These are phyloP conservation scores for Trypanosoma mega DNA, from an alignment of 208 protist genomes.

Conservation along the genomic window DNA sequence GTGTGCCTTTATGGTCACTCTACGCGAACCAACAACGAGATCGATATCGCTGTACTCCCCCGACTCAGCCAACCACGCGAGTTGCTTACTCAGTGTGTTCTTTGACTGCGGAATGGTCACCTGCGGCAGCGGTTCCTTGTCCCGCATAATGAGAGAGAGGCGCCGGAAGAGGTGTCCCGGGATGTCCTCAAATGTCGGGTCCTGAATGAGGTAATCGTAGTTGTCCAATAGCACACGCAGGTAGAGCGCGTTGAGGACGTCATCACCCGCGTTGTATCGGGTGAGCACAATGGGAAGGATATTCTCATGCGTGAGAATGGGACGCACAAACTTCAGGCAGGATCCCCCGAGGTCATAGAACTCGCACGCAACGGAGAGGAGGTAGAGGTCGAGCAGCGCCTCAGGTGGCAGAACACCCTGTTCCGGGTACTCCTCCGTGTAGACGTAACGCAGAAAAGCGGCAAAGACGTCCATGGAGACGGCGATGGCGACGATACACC, in stretches of 20 bases:
- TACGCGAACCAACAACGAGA: conserved; percentile 71
- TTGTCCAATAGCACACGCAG: conserved; percentile 76
- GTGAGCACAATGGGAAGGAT: conserved; percentile 84
- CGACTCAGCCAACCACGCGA: conserved; percentile 75
- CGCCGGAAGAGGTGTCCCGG: conserved; percentile 87
- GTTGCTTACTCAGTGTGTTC: conserved; percentile 76
- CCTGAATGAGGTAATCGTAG: conserved; percentile 86
- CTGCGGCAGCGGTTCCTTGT: conserved; percentile 64
- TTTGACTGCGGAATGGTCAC: conserved; percentile 61
- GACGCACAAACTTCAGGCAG: conserved; percentile 71
- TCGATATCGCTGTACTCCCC: conserved; percentile 88
- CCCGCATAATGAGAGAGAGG: conserved; percentile 79
- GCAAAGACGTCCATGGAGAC: conserved; percentile 81
- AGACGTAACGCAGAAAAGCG: conserved; percentile 82
- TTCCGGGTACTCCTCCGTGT: conserved; percentile 87
- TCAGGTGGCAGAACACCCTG: conserved; percentile 64
- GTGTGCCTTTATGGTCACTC: conserved; percentile 68
- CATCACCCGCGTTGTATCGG: conserved; percentile 81
- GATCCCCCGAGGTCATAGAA: conserved; percentile 77
- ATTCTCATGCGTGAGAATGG: conserved; percentile 79
- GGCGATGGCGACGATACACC: conserved; percentile 76
- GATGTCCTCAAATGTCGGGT: conserved; percentile 88
- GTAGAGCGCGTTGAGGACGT: conserved; percentile 82
- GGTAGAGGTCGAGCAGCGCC: conserved; percentile 82
- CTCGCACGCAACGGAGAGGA: conserved; percentile 72